These are phyloP conservation scores for Paramecium sexaurelia DNA, from an alignment of 73 alveolate genomes.

Conservation along the genomic window DNA sequence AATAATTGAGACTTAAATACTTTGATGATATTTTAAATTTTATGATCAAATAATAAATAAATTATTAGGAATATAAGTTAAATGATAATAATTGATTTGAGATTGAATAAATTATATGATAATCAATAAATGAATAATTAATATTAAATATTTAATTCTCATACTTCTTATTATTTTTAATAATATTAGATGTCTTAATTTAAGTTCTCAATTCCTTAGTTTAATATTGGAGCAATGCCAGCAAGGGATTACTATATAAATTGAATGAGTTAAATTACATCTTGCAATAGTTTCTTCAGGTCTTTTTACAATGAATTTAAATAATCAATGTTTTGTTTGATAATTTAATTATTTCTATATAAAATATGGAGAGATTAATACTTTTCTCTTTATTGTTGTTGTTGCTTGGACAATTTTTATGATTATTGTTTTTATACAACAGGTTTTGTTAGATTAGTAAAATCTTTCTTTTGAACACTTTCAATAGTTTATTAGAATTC, in stretches of 20 bases:
- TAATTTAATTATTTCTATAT: not conserved
- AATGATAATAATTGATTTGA: no score
- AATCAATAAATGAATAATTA: not conserved
- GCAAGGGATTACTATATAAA: not conserved
- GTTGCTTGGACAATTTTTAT: not conserved
- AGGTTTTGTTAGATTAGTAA: not conserved
- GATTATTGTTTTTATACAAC: not conserved
- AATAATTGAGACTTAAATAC: no score
- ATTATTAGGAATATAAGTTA: no score
- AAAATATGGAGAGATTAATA: not conserved
- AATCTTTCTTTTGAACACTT: not conserved
- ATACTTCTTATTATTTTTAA: not conserved
- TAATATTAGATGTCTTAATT: not conserved
- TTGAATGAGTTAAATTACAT: not conserved
- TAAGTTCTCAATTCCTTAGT: conserved; percentile 4
- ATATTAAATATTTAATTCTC: not conserved
- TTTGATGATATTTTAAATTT: no score
- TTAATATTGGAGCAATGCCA: not conserved
- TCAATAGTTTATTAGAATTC: not conserved
- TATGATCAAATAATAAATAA: no score
- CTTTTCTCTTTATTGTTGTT: not conserved
- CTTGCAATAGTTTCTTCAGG: not conserved
- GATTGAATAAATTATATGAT: not conserved
- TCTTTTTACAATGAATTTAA: not conserved
- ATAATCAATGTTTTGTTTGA: not conserved